A percentile compares a stretch with the other conserved stretches of the same genome.
Evolutionary conservation across 179 eudicot species (phyloP).

Genomic region (Beta corolliflora): DNA sequence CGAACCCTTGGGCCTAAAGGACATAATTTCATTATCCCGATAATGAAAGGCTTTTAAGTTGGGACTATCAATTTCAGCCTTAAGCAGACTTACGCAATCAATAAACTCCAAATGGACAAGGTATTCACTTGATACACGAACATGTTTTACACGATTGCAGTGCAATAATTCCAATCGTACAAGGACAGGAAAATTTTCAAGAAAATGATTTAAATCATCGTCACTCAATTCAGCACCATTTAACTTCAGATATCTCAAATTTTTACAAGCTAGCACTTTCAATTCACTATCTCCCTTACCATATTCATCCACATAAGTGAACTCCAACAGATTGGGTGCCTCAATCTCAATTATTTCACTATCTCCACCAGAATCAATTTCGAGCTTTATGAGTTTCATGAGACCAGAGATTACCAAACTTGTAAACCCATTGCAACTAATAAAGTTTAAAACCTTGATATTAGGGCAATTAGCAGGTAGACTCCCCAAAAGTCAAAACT

Average conservation of each 20-base stretch:
- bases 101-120: not conserved
- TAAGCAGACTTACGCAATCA: not conserved
- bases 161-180: not conserved
- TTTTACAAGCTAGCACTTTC: conserved; percentile 3
- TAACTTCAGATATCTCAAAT: not conserved
- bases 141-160: not conserved
- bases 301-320: not conserved
- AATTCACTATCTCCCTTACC: not conserved
- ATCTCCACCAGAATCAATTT: not conserved
- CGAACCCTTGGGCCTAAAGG: not conserved
- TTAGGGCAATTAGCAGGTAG: not conserved
- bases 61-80: conserved; percentile 7
- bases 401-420: not conserved
- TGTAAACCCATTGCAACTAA: not conserved
- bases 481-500: not conserved
- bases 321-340: not conserved
- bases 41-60: conserved; percentile 7
- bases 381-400: not conserved
- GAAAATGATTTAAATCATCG: not conserved
- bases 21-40: not conserved
- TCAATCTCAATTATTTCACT: not conserved
- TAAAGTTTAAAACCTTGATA: not conserved
- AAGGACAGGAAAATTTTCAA: not conserved
- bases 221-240: not conserved
- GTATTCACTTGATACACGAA: not conserved